Base-by-base conservation (phyloP, 345 rosid species). In the Odontarrhena argentea region DNA sequence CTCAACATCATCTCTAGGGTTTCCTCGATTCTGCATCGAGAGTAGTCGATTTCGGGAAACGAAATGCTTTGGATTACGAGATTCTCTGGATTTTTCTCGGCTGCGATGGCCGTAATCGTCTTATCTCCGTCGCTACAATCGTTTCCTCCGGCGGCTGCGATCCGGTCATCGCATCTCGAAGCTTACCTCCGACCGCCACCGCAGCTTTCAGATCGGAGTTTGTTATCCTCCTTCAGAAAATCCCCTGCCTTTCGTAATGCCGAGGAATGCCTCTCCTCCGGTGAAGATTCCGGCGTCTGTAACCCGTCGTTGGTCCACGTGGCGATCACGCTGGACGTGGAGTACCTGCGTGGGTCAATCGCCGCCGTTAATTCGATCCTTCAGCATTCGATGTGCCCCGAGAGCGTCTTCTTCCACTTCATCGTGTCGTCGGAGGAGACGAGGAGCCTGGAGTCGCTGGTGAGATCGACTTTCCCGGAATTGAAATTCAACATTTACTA, bases 291-390 rank as follows among this genome's bases (percentile, higher is more conserved):
- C 63, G 74, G 75, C 54, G 80, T 85, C 15, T 87, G 94, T 58
- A 79, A 82, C 46, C 94, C 88, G 7, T 82, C 83, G 14, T 64
- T 87, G 35, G 91, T 87, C 52, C 95, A 87, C 71, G 87, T 85
- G 36, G 91, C 95, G 37, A 85, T 87, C 67, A 87, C 91, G 11
- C 83, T 87, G 8, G 95, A 87, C 37, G 80, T 80, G 1, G 91
- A 80, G 61, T 87, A 87, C 44, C 80, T 87, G 1, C 84, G 95
- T 4, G 95, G 95, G 55, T 85, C 95, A 48, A 70, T 87, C 65
- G 95, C 95, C 12, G 95, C 89, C 56, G 86, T 85, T 5, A 87
- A 85, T 50, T 87, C 95, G 9, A 75, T 87, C 65, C 73, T 87
- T 15, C 82, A 78, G 53, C 88, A 87, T 66, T 78, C 95, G 7